A percentile compares a stretch with the other conserved stretches of the same genome.
These are phyloP conservation scores for Teratosphaeria destructans DNA, from an alignment of 2,329 filamentous ascomycete species.

Conservation along the genomic window DNA sequence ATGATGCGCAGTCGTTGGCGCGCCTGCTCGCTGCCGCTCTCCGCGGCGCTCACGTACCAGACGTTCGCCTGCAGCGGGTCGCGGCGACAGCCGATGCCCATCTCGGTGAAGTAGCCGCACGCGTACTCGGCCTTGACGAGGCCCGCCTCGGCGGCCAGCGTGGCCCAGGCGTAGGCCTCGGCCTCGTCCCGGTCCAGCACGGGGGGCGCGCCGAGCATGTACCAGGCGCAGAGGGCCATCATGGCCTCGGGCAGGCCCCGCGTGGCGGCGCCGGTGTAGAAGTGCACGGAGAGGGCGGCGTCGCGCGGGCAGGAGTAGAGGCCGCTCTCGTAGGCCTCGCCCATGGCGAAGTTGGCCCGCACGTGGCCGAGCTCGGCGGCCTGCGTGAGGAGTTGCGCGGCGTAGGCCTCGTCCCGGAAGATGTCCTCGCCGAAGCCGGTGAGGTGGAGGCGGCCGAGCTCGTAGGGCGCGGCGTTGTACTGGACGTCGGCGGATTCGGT, in stretches of 20 bases:
- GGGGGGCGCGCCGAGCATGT: conserved; percentile 87
- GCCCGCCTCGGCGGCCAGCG: conserved; percentile 77
- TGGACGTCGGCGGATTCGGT: conserved; percentile 80
- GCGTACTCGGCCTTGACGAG: conserved; percentile 75
- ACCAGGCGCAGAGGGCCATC: conserved; percentile 99
- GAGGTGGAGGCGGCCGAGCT: conserved; percentile 80
- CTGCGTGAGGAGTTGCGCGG: conserved; percentile 87
- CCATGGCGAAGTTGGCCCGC: conserved; percentile 77
- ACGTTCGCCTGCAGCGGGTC: conserved; percentile 96
- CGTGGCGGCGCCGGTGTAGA: conserved; percentile 89
- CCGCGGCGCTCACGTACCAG: conserved; percentile 94
- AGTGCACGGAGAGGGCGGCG: conserved; percentile 88
- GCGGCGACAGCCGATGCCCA: conserved; percentile 89
- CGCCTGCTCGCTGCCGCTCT: conserved; percentile 81
- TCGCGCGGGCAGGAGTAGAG: conserved; percentile 78
- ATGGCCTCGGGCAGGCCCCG: conserved; percentile 75
- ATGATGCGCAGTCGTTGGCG: conserved; percentile 81
- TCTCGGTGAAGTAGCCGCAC: conserved; percentile 93
- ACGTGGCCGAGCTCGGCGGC: conserved; percentile 84
- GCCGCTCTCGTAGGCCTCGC: conserved; percentile 95
- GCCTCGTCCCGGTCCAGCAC: conserved; percentile 89
- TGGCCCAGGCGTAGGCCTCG: conserved; percentile 94
- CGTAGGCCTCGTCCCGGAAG: conserved; percentile 82
- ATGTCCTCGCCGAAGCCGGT: conserved; percentile 90
- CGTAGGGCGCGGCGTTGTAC: conserved; percentile 88